phyloP scores from a whole-genome alignment of 2,329 filamentous ascomycete genomes.

The Xylaria sp. region DNA sequence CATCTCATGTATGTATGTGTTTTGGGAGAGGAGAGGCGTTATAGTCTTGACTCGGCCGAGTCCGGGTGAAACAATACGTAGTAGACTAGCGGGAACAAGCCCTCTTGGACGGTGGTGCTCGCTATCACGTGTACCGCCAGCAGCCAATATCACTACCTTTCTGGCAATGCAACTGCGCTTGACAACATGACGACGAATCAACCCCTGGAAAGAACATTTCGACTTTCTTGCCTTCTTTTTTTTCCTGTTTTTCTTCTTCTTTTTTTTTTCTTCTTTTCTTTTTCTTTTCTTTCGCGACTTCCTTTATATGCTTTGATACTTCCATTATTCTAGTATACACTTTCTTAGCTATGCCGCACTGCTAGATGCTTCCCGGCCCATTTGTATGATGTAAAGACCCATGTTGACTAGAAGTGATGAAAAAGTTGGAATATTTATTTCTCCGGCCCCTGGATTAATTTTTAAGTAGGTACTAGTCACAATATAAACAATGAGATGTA shows the following conservation, averaged over 20 bases:
- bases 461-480: too few species aligned
- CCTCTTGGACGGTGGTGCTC: neutral
- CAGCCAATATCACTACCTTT: neutral
- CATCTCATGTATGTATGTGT: neutral
- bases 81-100: neutral
- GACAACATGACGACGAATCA: neutral
- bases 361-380: too few species aligned
- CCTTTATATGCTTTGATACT: too few species aligned
- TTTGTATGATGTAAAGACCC: too few species aligned
- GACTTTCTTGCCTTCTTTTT: neutral
- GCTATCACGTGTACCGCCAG: conserved; percentile 13
- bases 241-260: neutral
- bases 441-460: too few species aligned
- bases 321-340: too few species aligned
- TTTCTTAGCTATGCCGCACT: too few species aligned
- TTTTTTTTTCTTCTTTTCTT: neutral
- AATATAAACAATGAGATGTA: too few species aligned
- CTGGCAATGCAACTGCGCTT: conserved; percentile 1
- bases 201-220: neutral
- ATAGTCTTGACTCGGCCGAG: neutral
- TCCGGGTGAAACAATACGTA: neutral
- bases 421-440: too few species aligned
- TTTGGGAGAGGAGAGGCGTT: neutral
- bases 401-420: too few species aligned
- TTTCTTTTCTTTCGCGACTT: too few species aligned